These are phyloP conservation scores for Rutstroemia sp. DNA, from an alignment of 2,329 filamentous ascomycete genomes.

Conservation along the genomic window DNA sequence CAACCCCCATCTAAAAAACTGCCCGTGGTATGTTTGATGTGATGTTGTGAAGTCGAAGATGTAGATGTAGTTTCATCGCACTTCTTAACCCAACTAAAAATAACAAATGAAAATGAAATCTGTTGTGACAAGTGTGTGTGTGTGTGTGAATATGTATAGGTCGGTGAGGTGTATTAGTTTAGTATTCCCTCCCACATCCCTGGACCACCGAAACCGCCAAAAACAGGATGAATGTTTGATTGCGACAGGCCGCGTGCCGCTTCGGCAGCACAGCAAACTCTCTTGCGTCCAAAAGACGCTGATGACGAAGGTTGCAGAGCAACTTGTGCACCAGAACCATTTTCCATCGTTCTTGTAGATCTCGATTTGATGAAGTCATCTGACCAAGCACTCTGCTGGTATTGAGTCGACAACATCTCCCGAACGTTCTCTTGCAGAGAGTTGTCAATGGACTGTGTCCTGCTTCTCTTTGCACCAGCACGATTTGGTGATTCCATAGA, in stretches of 20 bases:
- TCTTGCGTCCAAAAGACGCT: constrained; percentile 46
- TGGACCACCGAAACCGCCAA: constrained; percentile 45
- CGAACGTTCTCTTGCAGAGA: constrained; percentile 62
- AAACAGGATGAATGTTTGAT: constrained; percentile 40
- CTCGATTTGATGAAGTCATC: constrained; percentile 25
- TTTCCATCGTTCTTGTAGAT: constrained; percentile 31
- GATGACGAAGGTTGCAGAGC: constrained; percentile 37
- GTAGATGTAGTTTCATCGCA: constrained; percentile 2
- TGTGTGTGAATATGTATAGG: constrained; percentile 11
- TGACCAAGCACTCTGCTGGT: constrained; percentile 20
- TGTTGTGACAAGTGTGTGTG: constrained; percentile 11
- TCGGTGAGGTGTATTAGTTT: constrained; percentile 30
- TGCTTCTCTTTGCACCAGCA: constrained; percentile 49
- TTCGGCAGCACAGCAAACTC: constrained; percentile 59
- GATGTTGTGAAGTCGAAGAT: constrained; percentile 2
- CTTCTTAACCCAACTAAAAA: constrained; percentile 2
- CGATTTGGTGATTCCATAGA: constrained; percentile 32
- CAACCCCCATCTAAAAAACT: constrained; percentile 9
- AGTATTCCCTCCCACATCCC: constrained; percentile 63
- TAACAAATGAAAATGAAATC: constrained; percentile 11
- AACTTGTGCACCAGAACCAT: constrained; percentile 33
- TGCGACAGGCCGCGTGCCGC: constrained; percentile 42
- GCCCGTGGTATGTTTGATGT: constrained; percentile 3
- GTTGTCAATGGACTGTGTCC: constrained; percentile 50
- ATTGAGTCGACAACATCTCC: constrained; percentile 44